A percentile compares a stretch with the other conserved stretches of the same genome.
These are phyloP conservation scores for Chalaropsis ovoidea DNA, from an alignment of 2,329 filamentous ascomycete genomes.

Conservation along the genomic window DNA sequence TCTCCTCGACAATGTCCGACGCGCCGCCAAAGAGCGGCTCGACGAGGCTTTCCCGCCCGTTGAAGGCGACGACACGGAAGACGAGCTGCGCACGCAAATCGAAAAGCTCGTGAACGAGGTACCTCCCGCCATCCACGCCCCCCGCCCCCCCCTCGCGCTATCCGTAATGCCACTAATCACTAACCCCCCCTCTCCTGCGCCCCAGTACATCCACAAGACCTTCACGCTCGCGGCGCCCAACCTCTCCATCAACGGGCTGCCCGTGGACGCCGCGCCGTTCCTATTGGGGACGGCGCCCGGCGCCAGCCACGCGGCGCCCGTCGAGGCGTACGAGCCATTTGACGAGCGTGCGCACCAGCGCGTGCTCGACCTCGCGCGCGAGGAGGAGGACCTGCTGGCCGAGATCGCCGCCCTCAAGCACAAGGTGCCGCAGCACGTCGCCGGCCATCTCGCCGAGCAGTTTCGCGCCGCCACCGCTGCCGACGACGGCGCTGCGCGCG, in stretches of 20 bases:
- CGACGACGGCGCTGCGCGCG: constrained; percentile 41
- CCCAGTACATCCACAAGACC: constrained; percentile 51
- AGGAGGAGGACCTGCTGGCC: constrained; percentile 54
- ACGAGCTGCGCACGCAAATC: constrained; percentile 49
- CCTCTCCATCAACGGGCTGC: constrained; percentile 53
- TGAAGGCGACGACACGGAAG: constrained; percentile 37
- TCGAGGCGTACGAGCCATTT: constrained; percentile 48
- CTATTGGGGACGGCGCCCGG: constrained; percentile 30
- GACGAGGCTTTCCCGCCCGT: constrained; percentile 58
- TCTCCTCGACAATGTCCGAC: constrained; percentile 58
- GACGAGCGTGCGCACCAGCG: constrained; percentile 48
- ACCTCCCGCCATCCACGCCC: constrained; percentile 24
- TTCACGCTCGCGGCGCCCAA: constrained; percentile 50
- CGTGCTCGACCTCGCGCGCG: constrained; percentile 50
- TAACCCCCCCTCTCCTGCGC: neutral
- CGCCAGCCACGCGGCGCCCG: constrained; percentile 28
- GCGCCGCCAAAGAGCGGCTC: constrained; percentile 57
- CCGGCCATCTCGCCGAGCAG: constrained; percentile 36
- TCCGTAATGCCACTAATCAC: neutral
- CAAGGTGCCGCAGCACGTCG: constrained; percentile 39
- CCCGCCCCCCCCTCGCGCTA: neutral
- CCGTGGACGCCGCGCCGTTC: constrained; percentile 37
- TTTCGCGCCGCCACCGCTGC: constrained; percentile 35
- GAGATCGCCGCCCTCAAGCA: constrained; percentile 53
- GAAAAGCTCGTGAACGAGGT: constrained; percentile 52